Evolutionary conservation across 768 basidiomycete genomes (phyloP).

Genomic region (Rhodosporidiobolus odoratus): DNA sequence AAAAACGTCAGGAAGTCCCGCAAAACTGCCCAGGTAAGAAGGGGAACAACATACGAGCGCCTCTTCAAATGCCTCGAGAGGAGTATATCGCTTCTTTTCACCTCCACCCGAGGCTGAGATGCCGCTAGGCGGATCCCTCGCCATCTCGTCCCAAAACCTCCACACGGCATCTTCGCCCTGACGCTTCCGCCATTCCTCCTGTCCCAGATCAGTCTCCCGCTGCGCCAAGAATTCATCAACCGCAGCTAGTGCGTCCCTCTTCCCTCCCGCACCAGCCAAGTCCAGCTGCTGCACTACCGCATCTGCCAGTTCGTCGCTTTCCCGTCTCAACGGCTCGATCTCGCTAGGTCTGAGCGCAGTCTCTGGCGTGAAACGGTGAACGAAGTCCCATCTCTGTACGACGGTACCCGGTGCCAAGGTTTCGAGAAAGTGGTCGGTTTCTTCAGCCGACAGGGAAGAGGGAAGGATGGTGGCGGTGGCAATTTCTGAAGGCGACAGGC

Average conservation of each 20-base stretch:
- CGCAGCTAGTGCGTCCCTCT: constrained; percentile 41
- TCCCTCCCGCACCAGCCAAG: constrained; percentile 30
- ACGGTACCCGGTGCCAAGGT: not conserved
- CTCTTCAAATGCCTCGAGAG: constrained; percentile 23
- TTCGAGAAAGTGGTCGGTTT: constrained; percentile 19
- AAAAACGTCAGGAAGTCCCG: not conserved
- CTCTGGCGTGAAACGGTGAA: not conserved
- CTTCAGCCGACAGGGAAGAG: not conserved
- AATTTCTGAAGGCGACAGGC: not conserved
- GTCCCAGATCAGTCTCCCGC: constrained; percentile 29
- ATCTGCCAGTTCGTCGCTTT: constrained; percentile 42
- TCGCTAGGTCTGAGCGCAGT: constrained; percentile 9
- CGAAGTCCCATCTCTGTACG: constrained; percentile 25
- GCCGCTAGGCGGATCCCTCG: constrained; percentile 20
- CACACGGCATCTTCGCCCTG: constrained; percentile 32
- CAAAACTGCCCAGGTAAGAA: too few species aligned
- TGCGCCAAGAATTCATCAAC: constrained; percentile 39
- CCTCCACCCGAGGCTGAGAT: not conserved
- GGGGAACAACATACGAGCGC: constrained; percentile 2
- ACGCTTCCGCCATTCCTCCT: constrained; percentile 32
- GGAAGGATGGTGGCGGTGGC: not conserved
- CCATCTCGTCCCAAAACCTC: constrained; percentile 43
- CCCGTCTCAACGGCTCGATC: constrained; percentile 33
- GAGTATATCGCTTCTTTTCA: not conserved
- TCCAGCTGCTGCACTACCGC: constrained; percentile 39